A percentile compares a stretch with the other conserved stretches of the same genome.
Conservation (phyloP, 345 rosid genomes). For the Citropsis articulata region DNA sequence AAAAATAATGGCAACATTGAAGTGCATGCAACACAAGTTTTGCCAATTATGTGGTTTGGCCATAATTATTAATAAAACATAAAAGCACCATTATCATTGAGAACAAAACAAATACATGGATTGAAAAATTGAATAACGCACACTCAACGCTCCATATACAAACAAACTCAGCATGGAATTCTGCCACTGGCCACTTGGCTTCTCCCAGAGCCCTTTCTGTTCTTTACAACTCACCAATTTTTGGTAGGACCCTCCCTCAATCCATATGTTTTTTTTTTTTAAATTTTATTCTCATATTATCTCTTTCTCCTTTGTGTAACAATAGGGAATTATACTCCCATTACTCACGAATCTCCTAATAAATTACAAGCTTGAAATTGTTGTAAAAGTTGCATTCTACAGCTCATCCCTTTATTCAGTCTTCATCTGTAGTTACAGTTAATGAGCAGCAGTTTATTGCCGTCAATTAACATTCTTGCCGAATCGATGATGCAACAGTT, state of each 20-base stretch:
- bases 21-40: too few relatives aligned
- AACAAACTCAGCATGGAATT: not conserved
- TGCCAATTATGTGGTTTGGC: too few relatives aligned
- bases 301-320: not conserved
- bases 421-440: not conserved
- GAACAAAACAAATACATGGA: not conserved
- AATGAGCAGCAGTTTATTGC: not conserved
- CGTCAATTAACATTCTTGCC: conserved; percentile 33
- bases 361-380: not conserved
- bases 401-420: not conserved
- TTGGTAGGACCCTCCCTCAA: not conserved
- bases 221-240: not conserved
- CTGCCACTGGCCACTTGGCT: not conserved
- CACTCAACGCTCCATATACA: not conserved
- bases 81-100: not conserved
- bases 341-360: too few relatives aligned
- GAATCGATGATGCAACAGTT: conserved; percentile 48
- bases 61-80: too few relatives aligned
- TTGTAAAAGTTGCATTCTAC: conserved; percentile 5
- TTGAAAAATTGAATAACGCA: not conserved
- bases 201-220: not conserved
- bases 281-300: not conserved
- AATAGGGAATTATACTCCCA: too few relatives aligned
- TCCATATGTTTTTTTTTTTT: not conserved
- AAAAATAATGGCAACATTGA: too few relatives aligned